Conservation (phyloP, 129 eudicot species). For the Ambrosia trifida region DNA sequence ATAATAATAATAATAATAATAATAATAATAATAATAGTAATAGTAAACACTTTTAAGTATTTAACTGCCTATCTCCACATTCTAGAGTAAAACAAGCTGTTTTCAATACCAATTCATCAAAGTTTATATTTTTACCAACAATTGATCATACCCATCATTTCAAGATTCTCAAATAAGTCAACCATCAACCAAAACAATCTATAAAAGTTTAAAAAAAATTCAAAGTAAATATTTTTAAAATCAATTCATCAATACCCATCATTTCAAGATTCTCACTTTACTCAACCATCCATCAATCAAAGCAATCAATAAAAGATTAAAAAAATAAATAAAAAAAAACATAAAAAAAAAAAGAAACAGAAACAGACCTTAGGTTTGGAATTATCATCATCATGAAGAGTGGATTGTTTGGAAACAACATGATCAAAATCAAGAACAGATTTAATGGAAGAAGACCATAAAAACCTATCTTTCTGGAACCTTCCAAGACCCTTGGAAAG, state of each 20-base stretch:
- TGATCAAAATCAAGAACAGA: constrained; percentile 72
- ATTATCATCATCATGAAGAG: constrained; percentile 20
- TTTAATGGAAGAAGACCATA: constrained; percentile 43
- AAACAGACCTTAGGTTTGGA: constrained; percentile 49
- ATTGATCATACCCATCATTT: constrained; percentile 1
- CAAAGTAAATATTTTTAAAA: neutral
- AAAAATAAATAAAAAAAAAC: neutral
- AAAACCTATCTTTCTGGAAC: constrained; percentile 24
- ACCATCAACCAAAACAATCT: neutral
- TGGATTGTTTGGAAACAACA: constrained; percentile 27
- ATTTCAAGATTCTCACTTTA: neutral
- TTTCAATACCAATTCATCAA: neutral
- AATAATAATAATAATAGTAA: too few relatives aligned
- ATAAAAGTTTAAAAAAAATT: neutral
- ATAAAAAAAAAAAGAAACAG: neutral
- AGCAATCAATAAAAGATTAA: neutral
- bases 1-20: too few relatives aligned
- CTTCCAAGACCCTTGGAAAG: constrained; percentile 19
- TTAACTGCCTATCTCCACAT: too few relatives aligned
- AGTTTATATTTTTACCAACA: neutral
- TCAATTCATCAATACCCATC: neutral
- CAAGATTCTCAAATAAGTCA: neutral
- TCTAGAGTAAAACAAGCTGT: too few relatives aligned
- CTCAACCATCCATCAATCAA: constrained; percentile 5
- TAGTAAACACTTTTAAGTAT: too few relatives aligned